Percentiles rank a stretch among this genome's conserved stretches.
Conservation (phyloP, 371 early-diverging fungal species). For the Neoconidiobolus thromboides region DNA sequence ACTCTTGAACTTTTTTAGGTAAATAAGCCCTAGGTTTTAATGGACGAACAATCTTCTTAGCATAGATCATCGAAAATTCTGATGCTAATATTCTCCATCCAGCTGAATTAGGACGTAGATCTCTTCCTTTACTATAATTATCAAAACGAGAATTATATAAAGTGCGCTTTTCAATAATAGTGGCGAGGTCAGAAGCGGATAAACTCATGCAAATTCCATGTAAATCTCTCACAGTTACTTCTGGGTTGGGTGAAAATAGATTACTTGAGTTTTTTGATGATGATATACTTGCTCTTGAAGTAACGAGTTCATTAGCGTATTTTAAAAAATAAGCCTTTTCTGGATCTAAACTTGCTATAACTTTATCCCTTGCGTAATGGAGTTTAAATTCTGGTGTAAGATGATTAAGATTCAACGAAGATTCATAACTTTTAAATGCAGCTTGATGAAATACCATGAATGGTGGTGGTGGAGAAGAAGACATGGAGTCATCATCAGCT, state of each 20-base stretch:
- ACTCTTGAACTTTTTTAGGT: neutral
- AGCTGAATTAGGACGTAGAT: neutral
- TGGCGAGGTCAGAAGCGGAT: neutral
- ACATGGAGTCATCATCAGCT: neutral
- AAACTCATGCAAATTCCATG: neutral
- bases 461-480: neutral
- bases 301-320: neutral
- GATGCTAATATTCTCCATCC: neutral
- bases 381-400: neutral
- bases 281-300: neutral
- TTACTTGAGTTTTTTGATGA: neutral
- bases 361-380: neutral
- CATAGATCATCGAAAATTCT: neutral
- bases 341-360: neutral
- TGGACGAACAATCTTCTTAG: neutral
- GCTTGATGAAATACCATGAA: neutral
- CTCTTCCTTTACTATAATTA: neutral
- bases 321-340: neutral
- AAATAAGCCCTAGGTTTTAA: slow-evolving; percentile 2
- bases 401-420: neutral
- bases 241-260: too few relatives aligned
- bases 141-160: neutral
- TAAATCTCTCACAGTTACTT: neutral
- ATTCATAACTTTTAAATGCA: neutral
- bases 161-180: neutral